These are phyloP conservation scores for Kwoniella shivajii DNA, from an alignment of 1,284 basidiomycete species.

Conservation along the genomic window DNA sequence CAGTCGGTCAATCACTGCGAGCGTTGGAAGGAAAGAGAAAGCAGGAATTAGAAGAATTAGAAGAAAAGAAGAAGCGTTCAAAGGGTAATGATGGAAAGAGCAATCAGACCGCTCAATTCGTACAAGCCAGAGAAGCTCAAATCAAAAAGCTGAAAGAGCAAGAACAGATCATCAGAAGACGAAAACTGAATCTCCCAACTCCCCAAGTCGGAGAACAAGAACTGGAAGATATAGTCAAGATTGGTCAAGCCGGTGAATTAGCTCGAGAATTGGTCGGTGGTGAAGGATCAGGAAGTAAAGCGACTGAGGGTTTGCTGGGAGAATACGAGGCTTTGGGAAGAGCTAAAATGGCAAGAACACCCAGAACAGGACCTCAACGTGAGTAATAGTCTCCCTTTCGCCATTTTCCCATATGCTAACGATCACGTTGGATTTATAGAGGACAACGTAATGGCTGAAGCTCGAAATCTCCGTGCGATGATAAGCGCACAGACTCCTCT, in stretches of 20 bases:
- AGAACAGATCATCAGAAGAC: conserved; percentile 85
- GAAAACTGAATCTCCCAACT: conserved; percentile 80
- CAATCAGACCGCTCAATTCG: conserved; percentile 85
- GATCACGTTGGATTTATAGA: conserved; percentile 57
- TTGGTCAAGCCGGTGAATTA: conserved; percentile 87
- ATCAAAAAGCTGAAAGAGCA: conserved; percentile 97
- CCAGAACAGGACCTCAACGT: conserved; percentile 88
- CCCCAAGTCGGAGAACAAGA: conserved; percentile 96
- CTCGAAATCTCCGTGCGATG: conserved; percentile 92
- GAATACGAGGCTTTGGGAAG: conserved; percentile 88
- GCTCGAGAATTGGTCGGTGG: conserved; percentile 75
- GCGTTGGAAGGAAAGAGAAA: conserved; percentile 89
- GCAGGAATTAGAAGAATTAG: conserved; percentile 68
- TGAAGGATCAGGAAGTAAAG: conserved; percentile 67
- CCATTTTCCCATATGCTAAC: not conserved
- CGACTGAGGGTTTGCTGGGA: conserved; percentile 81
- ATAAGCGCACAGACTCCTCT: conserved; percentile 89
- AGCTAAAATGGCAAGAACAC: conserved; percentile 88
- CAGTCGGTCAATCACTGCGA: conserved; percentile 87
- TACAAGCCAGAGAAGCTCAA: conserved; percentile 91
- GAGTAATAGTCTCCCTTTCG: conserved; percentile 50
- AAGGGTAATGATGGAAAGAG: conserved; percentile 59
- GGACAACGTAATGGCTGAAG: conserved; percentile 92
- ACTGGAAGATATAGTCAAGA: conserved; percentile 98
- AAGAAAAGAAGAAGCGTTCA: conserved; percentile 81